Percentiles rank a stretch among this genome's conserved stretches.
phyloP scores from a whole-genome alignment of 176 grass and related monocot genomes.

The Elymus sibiricus region DNA sequence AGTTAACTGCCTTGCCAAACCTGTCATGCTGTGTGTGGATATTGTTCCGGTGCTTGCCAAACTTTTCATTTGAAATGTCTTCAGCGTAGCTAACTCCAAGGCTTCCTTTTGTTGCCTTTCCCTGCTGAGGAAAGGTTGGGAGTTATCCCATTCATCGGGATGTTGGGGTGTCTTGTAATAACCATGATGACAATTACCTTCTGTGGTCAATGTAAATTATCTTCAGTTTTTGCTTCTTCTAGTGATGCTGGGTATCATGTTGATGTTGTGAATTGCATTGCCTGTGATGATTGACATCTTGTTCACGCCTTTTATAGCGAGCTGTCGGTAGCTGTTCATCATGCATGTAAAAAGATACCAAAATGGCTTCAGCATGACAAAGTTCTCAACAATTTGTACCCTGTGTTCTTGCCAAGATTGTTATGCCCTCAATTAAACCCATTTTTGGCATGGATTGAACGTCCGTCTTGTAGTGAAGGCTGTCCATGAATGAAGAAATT shows the following conservation, averaged over 20 bases:
- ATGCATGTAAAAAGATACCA: background rate
- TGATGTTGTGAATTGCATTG: background rate
- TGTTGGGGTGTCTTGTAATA: constrained; percentile 22
- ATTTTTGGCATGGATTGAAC: no score
- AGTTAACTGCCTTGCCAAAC: background rate
- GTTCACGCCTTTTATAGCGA: background rate
- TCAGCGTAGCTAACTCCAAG: no score
- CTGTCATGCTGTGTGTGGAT: background rate
- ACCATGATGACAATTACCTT: constrained; percentile 14
- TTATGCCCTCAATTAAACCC: no score
- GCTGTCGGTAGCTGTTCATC: background rate
- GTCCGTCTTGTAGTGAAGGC: background rate
- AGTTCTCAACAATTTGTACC: background rate
- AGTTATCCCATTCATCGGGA: background rate
- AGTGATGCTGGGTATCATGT: background rate
- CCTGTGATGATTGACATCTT: background rate
- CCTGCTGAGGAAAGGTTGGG: background rate
- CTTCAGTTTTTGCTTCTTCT: background rate
- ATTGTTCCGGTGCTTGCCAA: constrained; percentile 1
- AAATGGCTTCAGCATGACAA: background rate
- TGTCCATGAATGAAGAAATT: background rate
- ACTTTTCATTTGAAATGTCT: no score
- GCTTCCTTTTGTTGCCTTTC: background rate
- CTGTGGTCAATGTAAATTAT: background rate
- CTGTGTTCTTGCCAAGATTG: no score